Percentiles rank a stretch among this genome's conserved stretches.
Evolutionary conservation across 2,329 filamentous ascomycete species (phyloP).

Genomic region (Cladosporium sp.): DNA sequence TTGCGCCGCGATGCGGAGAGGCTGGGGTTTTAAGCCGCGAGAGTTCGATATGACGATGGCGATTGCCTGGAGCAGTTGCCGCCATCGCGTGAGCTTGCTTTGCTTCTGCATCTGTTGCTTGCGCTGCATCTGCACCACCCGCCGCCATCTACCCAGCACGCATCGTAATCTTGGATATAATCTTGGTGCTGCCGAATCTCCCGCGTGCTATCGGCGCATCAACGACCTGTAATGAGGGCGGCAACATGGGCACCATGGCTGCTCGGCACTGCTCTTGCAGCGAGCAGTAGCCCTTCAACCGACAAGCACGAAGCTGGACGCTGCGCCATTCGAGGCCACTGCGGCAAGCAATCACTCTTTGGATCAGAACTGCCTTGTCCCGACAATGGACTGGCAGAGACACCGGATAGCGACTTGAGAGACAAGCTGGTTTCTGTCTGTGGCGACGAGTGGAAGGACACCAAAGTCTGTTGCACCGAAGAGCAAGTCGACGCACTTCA

Average conservation of each 20-base stretch:
- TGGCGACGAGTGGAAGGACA: conserved; percentile 78
- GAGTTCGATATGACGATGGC: neutral
- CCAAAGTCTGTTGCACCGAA: conserved; percentile 77
- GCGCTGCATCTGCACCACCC: too few species aligned
- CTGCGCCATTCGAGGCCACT: conserved; percentile 87
- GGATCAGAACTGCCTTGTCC: conserved; percentile 85
- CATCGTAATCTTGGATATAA: neutral
- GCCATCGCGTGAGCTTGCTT: conserved; percentile 3
- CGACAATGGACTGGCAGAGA: conserved; percentile 77
- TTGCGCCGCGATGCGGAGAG: neutral
- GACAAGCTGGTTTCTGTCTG: conserved; percentile 80
- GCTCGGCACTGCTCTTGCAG: conserved; percentile 7
- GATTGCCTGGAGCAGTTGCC: conserved; percentile 3
- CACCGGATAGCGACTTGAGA: conserved; percentile 67
- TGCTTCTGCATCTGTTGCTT: neutral
- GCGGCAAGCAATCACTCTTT: conserved; percentile 86
- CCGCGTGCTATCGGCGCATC: neutral
- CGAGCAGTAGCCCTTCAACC: conserved; percentile 24
- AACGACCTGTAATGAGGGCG: conserved; percentile 9
- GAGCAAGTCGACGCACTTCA: conserved; percentile 80
- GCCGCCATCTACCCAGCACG: neutral
- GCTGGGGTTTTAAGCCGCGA: neutral
- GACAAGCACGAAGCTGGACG: conserved; percentile 76
- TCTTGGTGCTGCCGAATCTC: neutral
- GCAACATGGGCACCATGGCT: conserved; percentile 10